Percentiles rank a stretch among this genome's conserved stretches.
These are phyloP conservation scores for Nicotiana knightiana DNA, from an alignment of 257 asterid species.

Conservation along the genomic window DNA sequence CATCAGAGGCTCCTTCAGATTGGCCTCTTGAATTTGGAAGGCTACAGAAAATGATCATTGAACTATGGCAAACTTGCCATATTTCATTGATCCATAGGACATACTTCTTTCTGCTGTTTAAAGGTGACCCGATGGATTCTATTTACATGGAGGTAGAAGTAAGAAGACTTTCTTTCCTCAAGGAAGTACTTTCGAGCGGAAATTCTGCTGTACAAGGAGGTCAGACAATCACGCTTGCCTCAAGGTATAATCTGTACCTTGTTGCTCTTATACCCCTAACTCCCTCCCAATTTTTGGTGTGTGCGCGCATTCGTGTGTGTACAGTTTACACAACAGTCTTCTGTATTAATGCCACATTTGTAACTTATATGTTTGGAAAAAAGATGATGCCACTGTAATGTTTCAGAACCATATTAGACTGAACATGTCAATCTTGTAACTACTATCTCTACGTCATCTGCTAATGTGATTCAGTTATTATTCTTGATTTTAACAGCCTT, in stretches of 20 bases:
- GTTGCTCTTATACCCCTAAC: background rate
- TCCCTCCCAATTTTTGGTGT: background rate
- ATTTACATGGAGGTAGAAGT: conserved; percentile 52
- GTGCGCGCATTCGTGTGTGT: background rate
- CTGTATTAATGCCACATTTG: background rate
- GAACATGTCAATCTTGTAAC: background rate
- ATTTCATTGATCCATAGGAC: conserved; percentile 47
- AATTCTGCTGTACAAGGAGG: conserved; percentile 31
- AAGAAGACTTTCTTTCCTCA: conserved; percentile 40
- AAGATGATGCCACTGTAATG: background rate
- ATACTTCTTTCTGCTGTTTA: conserved; percentile 47
- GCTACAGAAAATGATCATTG: conserved; percentile 29
- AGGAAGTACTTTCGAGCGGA: conserved; percentile 37
- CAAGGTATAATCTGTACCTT: conserved; percentile 28
- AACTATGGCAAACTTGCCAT: conserved; percentile 44
- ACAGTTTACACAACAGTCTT: background rate
- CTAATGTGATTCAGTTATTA: background rate
- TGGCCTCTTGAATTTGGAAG: conserved; percentile 44
- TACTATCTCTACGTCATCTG: background rate
- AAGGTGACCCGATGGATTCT: conserved; percentile 44
- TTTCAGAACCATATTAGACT: background rate
- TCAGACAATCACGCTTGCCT: conserved; percentile 28
- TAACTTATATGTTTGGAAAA: background rate
- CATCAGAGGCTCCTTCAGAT: conserved; percentile 24
- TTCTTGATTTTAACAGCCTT: conserved; percentile 26